Base-by-base conservation (phyloP, 2,329 filamentous ascomycete genomes). In the Chaetoscypha palmicola region DNA sequence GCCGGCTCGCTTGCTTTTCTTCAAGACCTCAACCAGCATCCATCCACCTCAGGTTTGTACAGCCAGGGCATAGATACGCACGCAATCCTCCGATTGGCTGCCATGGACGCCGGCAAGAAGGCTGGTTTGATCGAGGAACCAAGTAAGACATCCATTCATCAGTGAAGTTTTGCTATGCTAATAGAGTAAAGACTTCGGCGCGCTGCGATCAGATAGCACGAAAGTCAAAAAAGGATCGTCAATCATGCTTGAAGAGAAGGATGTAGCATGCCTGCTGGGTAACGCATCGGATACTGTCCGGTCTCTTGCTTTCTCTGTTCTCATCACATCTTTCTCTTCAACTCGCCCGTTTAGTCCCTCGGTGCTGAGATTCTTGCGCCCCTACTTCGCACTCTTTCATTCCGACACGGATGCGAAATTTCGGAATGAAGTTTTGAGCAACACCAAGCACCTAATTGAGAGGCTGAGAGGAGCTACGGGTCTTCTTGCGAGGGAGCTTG, bases 381-480 rank as follows among this genome's bases (percentile, higher is more conserved):
- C 68, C 24, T 79, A 86, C 46, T 66, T 97, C 3, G 72, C 76
- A 1, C 75, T 81, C 12, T 79, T 91, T 51, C 83, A 94, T 59
- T 79, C 87, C 2, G 90, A 96, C 50, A 80, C 86, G 0, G 89
- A 96, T 60, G 81, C 91, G 4, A 88, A 91, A 56, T 84, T 90
- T 52, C 79, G 92, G 45, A 83, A 90, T 46, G 87, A 94, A 54
- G 72, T 94, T 1, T 72, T 91, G 20, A 79, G 80, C 19, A 76
- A 86, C 49, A 79, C 83, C 2, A 82, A 86, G 49, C 81, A 82
- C 54, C 78, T 97, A 61, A 77, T 90, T 46, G 81, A 84, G 55
- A 80, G 90, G 33, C 68, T 94, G 3, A 75, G 83, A 52, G 81
- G 80, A 19, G 76, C 81, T 8, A 77, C 83, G 14, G 71, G 74